Evolutionary conservation across 2,329 filamentous ascomycete genomes (phyloP).

Genomic region (Penicillium paneum): DNA sequence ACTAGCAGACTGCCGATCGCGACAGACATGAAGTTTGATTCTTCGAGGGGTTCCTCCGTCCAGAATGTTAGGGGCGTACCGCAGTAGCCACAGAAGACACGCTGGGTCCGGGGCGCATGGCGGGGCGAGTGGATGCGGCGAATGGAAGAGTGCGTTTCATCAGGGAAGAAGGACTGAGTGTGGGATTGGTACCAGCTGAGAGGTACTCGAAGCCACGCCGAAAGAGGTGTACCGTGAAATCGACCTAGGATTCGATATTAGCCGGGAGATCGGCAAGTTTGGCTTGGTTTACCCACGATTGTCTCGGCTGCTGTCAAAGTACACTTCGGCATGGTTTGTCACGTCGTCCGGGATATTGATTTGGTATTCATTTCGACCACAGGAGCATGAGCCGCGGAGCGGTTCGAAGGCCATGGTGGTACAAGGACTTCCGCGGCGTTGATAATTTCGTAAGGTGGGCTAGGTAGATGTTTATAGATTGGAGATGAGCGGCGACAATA

Average conservation of each 20-base stretch:
- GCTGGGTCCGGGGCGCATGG: conserved; percentile 58
- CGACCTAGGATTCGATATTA: conserved; percentile 45
- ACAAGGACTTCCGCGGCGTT: conserved; percentile 10
- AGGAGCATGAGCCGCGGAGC: conserved; percentile 75
- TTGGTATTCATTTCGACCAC: conserved; percentile 79
- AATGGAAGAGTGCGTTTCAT: conserved; percentile 69
- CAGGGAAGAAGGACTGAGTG: conserved; percentile 71
- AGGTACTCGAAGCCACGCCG: conserved; percentile 79
- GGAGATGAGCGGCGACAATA: neutral
- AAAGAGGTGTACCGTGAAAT: conserved; percentile 68
- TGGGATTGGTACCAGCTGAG: conserved; percentile 74
- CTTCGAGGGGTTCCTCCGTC: conserved; percentile 67
- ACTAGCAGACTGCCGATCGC: conserved; percentile 73
- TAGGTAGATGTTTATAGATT: neutral
- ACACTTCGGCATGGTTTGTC: conserved; percentile 60
- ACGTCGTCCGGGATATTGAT: conserved; percentile 64
- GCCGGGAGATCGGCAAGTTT: conserved; percentile 7
- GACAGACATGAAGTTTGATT: conserved; percentile 75
- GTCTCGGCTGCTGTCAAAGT: conserved; percentile 68
- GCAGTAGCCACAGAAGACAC: conserved; percentile 88
- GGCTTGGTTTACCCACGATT: conserved; percentile 62
- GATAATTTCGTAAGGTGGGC: neutral
- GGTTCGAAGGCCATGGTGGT: conserved; percentile 40
- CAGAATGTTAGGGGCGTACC: conserved; percentile 82
- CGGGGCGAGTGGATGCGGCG: conserved; percentile 64